A percentile compares a stretch with the other conserved stretches of the same genome.
phyloP scores from a whole-genome alignment of 345 rosid species.

The Euphorbia tirucalli region DNA sequence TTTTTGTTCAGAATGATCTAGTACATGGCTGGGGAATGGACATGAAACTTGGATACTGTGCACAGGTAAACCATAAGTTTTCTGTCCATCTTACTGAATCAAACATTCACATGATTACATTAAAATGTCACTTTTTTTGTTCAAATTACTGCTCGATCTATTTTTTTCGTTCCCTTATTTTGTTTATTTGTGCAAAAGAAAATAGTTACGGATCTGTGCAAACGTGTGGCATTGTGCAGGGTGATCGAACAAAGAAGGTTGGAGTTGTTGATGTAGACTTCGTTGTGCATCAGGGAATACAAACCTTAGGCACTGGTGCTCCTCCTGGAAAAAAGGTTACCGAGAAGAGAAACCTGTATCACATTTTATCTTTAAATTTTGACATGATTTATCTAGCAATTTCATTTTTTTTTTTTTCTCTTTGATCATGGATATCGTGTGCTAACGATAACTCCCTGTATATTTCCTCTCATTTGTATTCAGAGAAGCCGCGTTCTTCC shows the following conservation, averaged over 20 bases:
- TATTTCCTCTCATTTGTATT: not conserved
- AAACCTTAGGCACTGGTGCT: constrained; percentile 72
- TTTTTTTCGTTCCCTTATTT: not conserved
- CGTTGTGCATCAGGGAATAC: constrained; percentile 82
- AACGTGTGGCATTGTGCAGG: constrained; percentile 41
- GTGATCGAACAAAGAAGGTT: constrained; percentile 82
- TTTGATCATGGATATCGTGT: not conserved
- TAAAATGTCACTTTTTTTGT: not conserved
- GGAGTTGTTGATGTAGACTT: constrained; percentile 90
- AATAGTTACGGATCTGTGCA: not conserved
- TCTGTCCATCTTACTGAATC: not conserved
- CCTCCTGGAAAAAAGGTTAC: constrained; percentile 30
- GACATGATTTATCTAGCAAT: not conserved
- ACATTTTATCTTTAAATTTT: not conserved
- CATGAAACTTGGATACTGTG: constrained; percentile 96
- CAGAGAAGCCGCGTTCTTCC: constrained; percentile 3
- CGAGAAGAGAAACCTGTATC: not conserved
- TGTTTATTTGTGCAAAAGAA: too few relatives aligned
- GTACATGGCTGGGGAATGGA: constrained; percentile 99
- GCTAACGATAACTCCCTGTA: not conserved
- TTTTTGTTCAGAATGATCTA: constrained; percentile 71
- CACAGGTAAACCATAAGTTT: constrained; percentile 53
- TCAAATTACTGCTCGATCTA: not conserved
- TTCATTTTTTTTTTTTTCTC: not conserved
- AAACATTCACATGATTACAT: not conserved